Evolutionary conservation across 768 basidiomycete genomes (phyloP).

Genomic region (Trametes cinnabarina): DNA sequence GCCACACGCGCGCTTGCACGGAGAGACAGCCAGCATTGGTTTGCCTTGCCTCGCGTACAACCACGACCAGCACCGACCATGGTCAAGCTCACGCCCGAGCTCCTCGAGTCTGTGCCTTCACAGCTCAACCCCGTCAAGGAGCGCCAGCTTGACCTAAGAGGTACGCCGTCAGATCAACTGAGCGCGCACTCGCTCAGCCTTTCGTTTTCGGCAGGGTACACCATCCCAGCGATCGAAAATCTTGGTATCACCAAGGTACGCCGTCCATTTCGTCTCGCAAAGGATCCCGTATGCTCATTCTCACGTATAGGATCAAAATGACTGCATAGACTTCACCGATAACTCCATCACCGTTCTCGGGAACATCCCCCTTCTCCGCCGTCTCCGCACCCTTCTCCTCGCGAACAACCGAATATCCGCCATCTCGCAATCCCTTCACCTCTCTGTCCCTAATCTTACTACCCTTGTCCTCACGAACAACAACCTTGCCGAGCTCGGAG

Average conservation of each 20-base stretch:
- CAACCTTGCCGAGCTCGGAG: slow-evolving; percentile 74
- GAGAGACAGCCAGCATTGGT: background rate
- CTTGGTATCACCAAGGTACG: slow-evolving; percentile 83
- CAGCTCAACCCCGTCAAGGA: slow-evolving; percentile 82
- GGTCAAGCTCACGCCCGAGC: slow-evolving; percentile 92
- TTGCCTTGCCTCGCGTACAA: slow-evolving; percentile 13
- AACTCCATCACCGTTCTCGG: slow-evolving; percentile 80
- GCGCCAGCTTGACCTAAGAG: slow-evolving; percentile 88
- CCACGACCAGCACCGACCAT: slow-evolving; percentile 29
- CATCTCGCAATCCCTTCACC: slow-evolving; percentile 78
- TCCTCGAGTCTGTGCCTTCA: slow-evolving; percentile 78
- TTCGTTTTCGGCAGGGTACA: slow-evolving; percentile 60
- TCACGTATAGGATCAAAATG: slow-evolving; percentile 75
- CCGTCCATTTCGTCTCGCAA: slow-evolving; percentile 24
- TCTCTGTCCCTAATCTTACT: slow-evolving; percentile 81
- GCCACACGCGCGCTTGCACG: slow-evolving; percentile 14
- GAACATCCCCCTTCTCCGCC: slow-evolving; percentile 84
- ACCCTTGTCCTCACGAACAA: slow-evolving; percentile 86
- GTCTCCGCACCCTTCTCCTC: slow-evolving; percentile 78
- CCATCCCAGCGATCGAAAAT: slow-evolving; percentile 96
- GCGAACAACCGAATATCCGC: slow-evolving; percentile 87
- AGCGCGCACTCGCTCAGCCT: slow-evolving; percentile 14
- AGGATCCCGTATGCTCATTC: background rate
- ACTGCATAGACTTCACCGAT: slow-evolving; percentile 92
- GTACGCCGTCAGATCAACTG: slow-evolving; percentile 38